Conservation (phyloP, 441 rosid species). For the Populus trichocarpa region DNA sequence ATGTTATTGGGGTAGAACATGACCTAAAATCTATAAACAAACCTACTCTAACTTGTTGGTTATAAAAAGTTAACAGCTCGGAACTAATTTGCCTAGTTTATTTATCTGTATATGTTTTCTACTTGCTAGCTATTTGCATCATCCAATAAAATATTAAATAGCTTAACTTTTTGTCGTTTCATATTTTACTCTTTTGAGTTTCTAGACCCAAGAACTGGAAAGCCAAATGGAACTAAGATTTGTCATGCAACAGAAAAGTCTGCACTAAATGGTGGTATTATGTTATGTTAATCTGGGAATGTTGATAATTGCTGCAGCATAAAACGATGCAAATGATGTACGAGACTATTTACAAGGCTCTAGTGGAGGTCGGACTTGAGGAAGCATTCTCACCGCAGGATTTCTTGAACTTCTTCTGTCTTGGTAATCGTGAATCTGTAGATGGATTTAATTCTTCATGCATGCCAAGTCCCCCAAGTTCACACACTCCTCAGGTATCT, state of each 20-base stretch:
- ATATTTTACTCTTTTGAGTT: background rate
- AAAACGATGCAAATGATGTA: slow-evolving; percentile 99
- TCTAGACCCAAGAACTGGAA: background rate
- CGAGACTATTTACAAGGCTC: slow-evolving; percentile 77
- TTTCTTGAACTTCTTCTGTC: slow-evolving; percentile 89
- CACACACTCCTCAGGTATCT: slow-evolving; percentile 72
- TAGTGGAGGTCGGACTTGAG: slow-evolving; percentile 78
- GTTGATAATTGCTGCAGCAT: slow-evolving; percentile 44
- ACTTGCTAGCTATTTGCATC: background rate
- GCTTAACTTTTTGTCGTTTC: background rate
- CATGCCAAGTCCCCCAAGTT: slow-evolving; percentile 39
- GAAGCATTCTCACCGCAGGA: slow-evolving; percentile 66
- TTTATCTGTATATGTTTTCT: background rate
- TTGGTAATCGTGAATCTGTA: slow-evolving; percentile 71
- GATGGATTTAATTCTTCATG: slow-evolving; percentile 25
- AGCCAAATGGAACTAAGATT: background rate
- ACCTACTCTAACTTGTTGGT: background rate
- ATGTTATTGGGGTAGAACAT: background rate
- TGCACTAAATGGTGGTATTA: background rate
- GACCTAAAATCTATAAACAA: background rate
- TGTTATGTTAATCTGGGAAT: slow-evolving; percentile 12
- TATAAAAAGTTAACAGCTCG: background rate
- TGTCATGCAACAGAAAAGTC: background rate
- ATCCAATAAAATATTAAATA: background rate
- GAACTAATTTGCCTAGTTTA: background rate